phyloP scores from a whole-genome alignment of 306 rosid genomes.

The Abrus pulchellus region DNA sequence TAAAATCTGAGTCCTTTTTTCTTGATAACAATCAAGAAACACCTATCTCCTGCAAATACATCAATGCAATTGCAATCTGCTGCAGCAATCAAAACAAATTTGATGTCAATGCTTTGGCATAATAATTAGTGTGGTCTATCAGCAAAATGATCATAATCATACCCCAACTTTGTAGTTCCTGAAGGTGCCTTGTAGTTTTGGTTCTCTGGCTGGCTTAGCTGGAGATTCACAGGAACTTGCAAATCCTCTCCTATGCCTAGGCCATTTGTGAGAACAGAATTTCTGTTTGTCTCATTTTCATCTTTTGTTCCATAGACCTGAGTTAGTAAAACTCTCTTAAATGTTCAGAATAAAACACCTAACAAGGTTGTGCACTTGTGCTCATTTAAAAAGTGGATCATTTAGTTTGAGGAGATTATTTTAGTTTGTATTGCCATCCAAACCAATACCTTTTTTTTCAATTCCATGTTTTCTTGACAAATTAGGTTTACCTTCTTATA shows the following conservation, averaged over 20 bases:
- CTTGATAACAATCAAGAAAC: slow-evolving; percentile 55
- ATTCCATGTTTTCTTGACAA: slow-evolving; percentile 73
- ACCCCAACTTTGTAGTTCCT: slow-evolving; percentile 74
- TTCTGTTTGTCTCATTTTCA: slow-evolving; percentile 55
- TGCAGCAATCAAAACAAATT: slow-evolving; percentile 54
- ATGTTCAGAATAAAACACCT: slow-evolving; percentile 51
- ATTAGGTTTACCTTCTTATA: slow-evolving; percentile 76
- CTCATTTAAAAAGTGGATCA: slow-evolving; percentile 24
- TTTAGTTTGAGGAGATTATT: slow-evolving; percentile 40
- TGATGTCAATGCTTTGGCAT: slow-evolving; percentile 52
- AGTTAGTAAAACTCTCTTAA: slow-evolving; percentile 53
- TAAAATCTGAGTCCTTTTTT: slow-evolving; percentile 53
- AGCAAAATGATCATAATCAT: slow-evolving; percentile 47
- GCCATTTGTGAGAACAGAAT: slow-evolving; percentile 58
- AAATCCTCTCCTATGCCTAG: slow-evolving; percentile 66
- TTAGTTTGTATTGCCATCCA: slow-evolving; percentile 40
- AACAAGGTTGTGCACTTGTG: background rate
- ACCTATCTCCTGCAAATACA: slow-evolving; percentile 48
- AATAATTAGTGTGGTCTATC: slow-evolving; percentile 37
- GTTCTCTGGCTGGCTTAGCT: slow-evolving; percentile 85
- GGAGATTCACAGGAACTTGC: slow-evolving; percentile 76
- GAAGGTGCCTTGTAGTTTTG: slow-evolving; percentile 57
- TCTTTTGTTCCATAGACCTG: slow-evolving; percentile 85
- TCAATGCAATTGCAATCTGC: slow-evolving; percentile 76
- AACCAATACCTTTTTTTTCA: slow-evolving; percentile 63